Evolutionary conservation across 331 rosid genomes (phyloP), one percentile per base, ranked within the genome.

Genomic region (Telfairia occidentalis): DNA sequence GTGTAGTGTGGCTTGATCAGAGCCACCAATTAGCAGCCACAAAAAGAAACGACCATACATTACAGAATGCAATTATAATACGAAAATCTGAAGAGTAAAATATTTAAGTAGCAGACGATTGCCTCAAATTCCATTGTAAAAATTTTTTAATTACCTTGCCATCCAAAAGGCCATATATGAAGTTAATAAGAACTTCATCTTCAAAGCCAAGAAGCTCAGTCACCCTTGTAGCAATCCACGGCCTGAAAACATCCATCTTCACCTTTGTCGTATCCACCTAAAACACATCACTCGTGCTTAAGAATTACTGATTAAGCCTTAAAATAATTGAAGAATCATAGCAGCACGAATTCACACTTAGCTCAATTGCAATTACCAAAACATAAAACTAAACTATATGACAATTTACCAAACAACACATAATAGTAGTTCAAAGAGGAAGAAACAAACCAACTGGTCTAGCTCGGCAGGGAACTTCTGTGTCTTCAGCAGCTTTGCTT

Each of bases 141-240:
- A 38, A 28, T 75, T 18, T 40, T 16, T 37, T 13, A 35, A 76
- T 23, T 85, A 95, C 99, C 99, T 92, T 95, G 0, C 85, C 93
- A 78, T 92, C 99, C 82, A 95, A 84, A 84, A 92, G 99, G 79
- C 97, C 70, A 58, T 95, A 90, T 58, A 95, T 95, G 42, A 95
- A 95, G 90, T 92, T 95, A 75, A 95, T 95, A 54, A 95, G 97
- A 77, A 95, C 99, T 87, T 95, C 99, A 59, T 95, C 99, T 80
- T 95, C 99, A 23, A 95, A 95, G n/a, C 99, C 99, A 3, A 95
- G 92, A 82, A 95, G 91, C 81, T 95, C 97, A 0, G 99, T 95
- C 60, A 85, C 99, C 81, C 92, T 85, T 61, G 75, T 83, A 24
- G 99, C 90, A 73, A 95, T 87, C 99, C 99, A 95, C 2, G 99